A percentile compares a stretch with the other conserved stretches of the same genome.
Conservation (phyloP, 2,329 filamentous ascomycete species). For the Periconia sp. region DNA sequence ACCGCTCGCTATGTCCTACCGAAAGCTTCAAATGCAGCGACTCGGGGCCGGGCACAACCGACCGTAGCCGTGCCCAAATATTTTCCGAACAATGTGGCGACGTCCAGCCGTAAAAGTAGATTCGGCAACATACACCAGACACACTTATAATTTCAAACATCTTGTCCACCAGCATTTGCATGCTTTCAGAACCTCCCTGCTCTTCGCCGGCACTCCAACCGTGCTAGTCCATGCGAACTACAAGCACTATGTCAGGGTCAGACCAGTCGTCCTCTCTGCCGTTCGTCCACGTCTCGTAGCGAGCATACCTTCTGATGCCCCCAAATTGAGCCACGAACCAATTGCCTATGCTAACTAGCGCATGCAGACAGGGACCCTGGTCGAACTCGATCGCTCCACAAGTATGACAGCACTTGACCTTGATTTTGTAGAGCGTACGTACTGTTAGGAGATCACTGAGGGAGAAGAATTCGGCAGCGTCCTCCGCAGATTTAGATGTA, state of each 20-base stretch:
- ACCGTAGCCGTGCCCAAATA: no score
- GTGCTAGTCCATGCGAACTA: background rate
- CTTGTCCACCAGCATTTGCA: no score
- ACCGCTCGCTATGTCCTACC: no score
- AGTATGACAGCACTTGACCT: constrained; percentile 1
- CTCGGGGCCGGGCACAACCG: no score
- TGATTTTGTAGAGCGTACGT: background rate
- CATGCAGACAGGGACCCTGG: background rate
- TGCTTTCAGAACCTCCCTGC: no score
- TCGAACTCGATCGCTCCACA: background rate
- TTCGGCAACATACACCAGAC: no score
- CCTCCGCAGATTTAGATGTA: background rate
- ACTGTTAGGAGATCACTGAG: background rate
- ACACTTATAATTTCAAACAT: no score
- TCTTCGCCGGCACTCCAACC: no score
- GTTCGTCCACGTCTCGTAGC: background rate
- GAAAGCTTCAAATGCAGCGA: no score
- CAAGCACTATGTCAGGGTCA: constrained; percentile 3
- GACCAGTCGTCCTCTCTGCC: background rate
- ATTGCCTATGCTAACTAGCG: background rate
- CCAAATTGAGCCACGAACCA: background rate
- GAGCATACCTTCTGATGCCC: background rate
- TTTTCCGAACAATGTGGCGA: no score
- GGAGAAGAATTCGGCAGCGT: no score
- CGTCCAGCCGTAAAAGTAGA: no score